Evolutionary conservation across 1,139 yeast species (phyloP), one percentile per base, ranked within the genome.

Genomic region (Zhuliangozyma parablackwelliae): DNA sequence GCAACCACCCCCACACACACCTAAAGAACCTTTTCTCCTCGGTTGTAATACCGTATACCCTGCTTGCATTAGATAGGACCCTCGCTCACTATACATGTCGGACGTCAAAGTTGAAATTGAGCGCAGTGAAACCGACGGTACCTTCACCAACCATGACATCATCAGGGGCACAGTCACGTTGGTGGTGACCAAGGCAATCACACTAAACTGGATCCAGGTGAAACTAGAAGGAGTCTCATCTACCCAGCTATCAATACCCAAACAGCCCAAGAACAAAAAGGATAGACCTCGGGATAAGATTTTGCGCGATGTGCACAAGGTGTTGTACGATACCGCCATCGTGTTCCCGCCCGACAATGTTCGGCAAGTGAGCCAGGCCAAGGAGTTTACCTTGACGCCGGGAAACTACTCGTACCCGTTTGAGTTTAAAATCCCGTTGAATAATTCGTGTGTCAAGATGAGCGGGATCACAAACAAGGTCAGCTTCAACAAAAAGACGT

Each of bases 311-410:
- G 57, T 60, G 11, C 87, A 81, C 55, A 72, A 73, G 46, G 65
- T 80, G 11, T 60, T 81, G 30, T 80, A 80, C 46, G 75, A 76
- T 39, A 70, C 80, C 0, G 44, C 55, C 32, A 68, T 78, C 1
- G 80, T 80, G 21, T 81, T 80, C 46, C 87, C 88, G 0, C 83
- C 87, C 0, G 64, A 59, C 24, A 75, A 78, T 36, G 65, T 80
- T 23, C 58, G 77, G 10, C 52, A 63, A 30, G 75, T 72, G 2
- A 65, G 78, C 16, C 60, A 59, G 34, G 65, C 75, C 5, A 69
- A 69, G 41, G 80, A 76, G 37, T 80, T 73, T 53, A 80, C 86
- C 0, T 59, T 82, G 39, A 68, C 78, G 2, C 77, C 84, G 0
- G 88, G 88, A 0, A 65, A 65, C 27, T 79, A 82, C 51, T 50